A percentile compares a stretch with the other conserved stretches of the same genome.
phyloP scores from a whole-genome alignment of 2,329 filamentous ascomycete species.

The Xylaria sp. region DNA sequence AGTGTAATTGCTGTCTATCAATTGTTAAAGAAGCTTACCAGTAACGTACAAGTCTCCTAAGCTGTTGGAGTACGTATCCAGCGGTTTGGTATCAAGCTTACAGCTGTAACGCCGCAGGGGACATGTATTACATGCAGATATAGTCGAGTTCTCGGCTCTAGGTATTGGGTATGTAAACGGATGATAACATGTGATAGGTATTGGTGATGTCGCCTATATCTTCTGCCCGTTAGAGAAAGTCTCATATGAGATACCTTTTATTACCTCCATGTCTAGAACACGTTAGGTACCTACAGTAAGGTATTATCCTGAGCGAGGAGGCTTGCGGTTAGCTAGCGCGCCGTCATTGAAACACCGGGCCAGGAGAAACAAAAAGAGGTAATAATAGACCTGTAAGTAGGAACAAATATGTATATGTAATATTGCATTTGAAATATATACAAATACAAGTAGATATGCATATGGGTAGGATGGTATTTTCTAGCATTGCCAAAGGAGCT shows the following conservation, averaged over 20 bases:
- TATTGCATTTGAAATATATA: not conserved
- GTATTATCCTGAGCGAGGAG: not conserved
- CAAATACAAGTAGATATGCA: too few relatives aligned
- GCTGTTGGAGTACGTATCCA: too few relatives aligned
- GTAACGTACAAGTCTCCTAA: too few relatives aligned
- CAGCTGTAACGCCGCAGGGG: too few relatives aligned
- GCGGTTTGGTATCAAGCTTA: too few relatives aligned
- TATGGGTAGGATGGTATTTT: too few relatives aligned
- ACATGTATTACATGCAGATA: too few relatives aligned
- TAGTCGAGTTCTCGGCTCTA: too few relatives aligned
- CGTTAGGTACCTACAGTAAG: not conserved
- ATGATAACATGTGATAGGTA: not conserved
- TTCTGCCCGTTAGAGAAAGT: not conserved
- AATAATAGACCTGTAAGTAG: not conserved
- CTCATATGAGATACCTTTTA: not conserved
- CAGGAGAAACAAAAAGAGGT: constrained; percentile 5
- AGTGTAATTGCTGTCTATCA: not conserved
- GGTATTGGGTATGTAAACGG: too few relatives aligned
- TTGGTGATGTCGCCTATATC: not conserved
- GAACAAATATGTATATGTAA: too few relatives aligned
- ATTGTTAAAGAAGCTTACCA: too few relatives aligned
- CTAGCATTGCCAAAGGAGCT: not conserved
- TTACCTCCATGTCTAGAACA: not conserved
- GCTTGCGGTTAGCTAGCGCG: not conserved
- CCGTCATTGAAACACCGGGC: constrained; percentile 3